Base-by-base conservation (phyloP, 495 filamentous ascomycete species). In the Lasiosphaeria ovina region DNA sequence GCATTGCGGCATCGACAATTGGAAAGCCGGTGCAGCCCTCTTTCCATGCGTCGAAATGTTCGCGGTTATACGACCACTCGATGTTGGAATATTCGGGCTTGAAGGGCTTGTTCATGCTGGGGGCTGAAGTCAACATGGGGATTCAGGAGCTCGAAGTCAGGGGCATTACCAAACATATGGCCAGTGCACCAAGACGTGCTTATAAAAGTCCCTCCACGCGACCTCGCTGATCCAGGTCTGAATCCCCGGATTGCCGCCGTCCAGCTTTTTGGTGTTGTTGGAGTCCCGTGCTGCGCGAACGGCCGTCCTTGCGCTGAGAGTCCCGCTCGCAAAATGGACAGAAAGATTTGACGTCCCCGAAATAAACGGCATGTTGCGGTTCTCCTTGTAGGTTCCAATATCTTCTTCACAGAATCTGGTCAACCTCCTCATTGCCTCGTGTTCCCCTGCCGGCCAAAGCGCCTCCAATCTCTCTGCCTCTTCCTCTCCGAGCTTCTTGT, bases 151-250 rank as follows among this genome's bases (percentile, higher is more conserved):
- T 12, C 0, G 16, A 24, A 17, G 34, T 34, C 24, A 24, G 10
- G 44, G 33, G 7, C 67, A 79, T 57, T 71, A 91, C 89, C 91
- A 93, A 38, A 95, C 83, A 62, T 91, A 94, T 4, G 93, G 93
- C 90, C 90, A 96, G 58, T 93, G 78, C 3, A 83, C 88, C 12
- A 96, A 76, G 4, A 96, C 89, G 70, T 96, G 91, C 61, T 89
- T 89, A 73, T 97, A 97, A 68, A 97, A 97, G 66, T 97, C 92
- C 8, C 92, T 79, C 93, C 92, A 95, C 1, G 90, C 92, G 0
- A 97, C 80, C 69, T 96, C 92, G 55, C 86, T 87, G 60, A 96
- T 93, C 92, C 91, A 97, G 3, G 80, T 75, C 53, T 79, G 74
- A 40, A 91, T 89, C 0, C 91, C 90, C 16, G 79, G 64, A 36